Base-by-base conservation (phyloP, 257 asterid genomes). In the Scutellaria baicalensis region DNA sequence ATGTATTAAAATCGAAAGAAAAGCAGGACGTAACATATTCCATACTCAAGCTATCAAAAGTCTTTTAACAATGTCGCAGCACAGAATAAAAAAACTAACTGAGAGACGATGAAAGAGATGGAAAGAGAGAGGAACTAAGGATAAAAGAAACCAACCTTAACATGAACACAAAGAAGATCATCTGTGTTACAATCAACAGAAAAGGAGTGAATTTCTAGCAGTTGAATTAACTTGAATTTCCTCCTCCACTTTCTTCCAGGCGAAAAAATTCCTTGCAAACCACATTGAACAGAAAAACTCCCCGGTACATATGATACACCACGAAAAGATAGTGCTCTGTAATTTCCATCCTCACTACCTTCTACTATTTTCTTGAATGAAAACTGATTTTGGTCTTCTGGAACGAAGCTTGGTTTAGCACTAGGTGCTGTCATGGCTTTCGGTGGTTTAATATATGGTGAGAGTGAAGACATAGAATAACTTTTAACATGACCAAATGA, bases 221-320 rank as follows among this genome's bases (percentile, higher is more conserved):
- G 99, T 70, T 89, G 95, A 78, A 94, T 88, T 74, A 94, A 77
- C 80, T 94, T 89, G 38, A 94, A 77, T 81, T 91, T 94, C 81
- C 86, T 88, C 89, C 94, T 86, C 98, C 99, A 94, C 71, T 84
- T 84, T 83, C 92, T 85, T 77, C 97, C 98, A 68, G 97, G 97
- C 59, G 84, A 82, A 75, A 84, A 91, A 75, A 89, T 84, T 59
- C 99, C 99, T 82, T 94, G 98, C 80, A 94, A 74, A 62, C 98
- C 99, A 86, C 99, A 91, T 68, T 83, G 86, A 79, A 86, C 90
- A 63, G 97, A 91, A 82, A 91, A 89, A 77, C 98, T 88, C 78
- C 88, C 96, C 2, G 89, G 95, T 71, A 80, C 88, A 72, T 91
- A 80, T 35, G 97, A 79, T 60, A 91, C 95, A 35, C 98, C 99